Base-by-base conservation (phyloP, 169 alveolate species). In the Plasmodium fragile region DNA sequence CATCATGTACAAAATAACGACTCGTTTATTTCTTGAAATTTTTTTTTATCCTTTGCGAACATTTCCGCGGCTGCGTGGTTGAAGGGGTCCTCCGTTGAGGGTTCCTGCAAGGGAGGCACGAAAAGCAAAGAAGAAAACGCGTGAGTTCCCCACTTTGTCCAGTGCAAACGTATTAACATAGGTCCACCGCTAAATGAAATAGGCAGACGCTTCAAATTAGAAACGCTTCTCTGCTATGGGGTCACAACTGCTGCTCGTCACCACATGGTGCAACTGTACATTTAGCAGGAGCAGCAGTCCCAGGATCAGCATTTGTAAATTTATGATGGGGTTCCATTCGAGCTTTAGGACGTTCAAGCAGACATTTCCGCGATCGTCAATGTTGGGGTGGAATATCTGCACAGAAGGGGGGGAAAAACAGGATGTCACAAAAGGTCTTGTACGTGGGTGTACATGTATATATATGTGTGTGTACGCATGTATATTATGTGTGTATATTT, bases 341-440 rank as follows among this genome's bases (percentile, higher is more conserved):
- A 87, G 87, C 52, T 87, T 87, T 78, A 87, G 80, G 71, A 87
- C 79, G 52, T 87, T 87, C 81, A 87, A 87, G 55, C 93, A 87
- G 39, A 87, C 93, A 70, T 87, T 87, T 28, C 93, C 93, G 4
- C 71, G 65, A 25, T 87, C 93, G 36, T 87, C 93, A 87, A 87
- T 78, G 70, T 87, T 87, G 30, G 93, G 93, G 49, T 87, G 93
- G 49, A 87, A 87, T 77, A 87, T 87, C 93, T 87, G 52, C 65
- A 77, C 59, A 30, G 7, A 36, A 55, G 4, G 22, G 41, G 25
- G 34, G 69, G 18, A n/a, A 6, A 52, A 45, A 28, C 41, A 6
- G 16, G 6, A 65, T 3, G 6, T 25, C 30, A 65, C 30, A 65
- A 65, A 25, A n/a, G 59, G 22, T 49, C 3, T 41, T 30, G 39